phyloP scores from a whole-genome alignment of 345 rosid species.

The Syzygium aromaticum region DNA sequence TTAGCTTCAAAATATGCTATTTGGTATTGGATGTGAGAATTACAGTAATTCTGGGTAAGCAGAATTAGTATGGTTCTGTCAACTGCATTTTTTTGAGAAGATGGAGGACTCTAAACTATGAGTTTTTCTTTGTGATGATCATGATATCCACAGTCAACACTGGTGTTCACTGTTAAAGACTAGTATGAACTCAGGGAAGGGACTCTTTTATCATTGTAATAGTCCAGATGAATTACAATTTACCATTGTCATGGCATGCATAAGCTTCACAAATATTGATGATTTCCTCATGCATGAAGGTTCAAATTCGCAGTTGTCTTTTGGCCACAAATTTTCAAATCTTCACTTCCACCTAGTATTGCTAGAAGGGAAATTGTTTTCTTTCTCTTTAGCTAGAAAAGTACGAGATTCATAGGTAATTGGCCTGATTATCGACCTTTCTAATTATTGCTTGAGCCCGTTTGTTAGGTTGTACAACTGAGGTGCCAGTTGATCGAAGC shows the following conservation, averaged over 20 bases:
- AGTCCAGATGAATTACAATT: not conserved
- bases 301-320: not conserved
- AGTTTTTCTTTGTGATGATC: not conserved
- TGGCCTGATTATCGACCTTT: not conserved
- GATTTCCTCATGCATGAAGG: not conserved
- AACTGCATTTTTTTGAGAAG: not conserved
- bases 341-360: not conserved
- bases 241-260: not conserved
- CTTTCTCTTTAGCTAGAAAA: not conserved
- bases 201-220: not conserved
- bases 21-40: not conserved
- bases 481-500: not conserved
- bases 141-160: not conserved
- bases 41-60: not conserved
- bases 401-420: not conserved
- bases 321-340: not conserved
- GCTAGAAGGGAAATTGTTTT: not conserved
- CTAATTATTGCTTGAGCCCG: not conserved
- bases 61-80: not conserved
- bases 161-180: not conserved
- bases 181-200: not conserved
- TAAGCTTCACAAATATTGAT: not conserved
- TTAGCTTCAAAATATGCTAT: not conserved
- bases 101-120: not conserved
- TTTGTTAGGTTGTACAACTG: not conserved